phyloP scores from a whole-genome alignment of 768 basidiomycete species.

The Coprinopsis strossmayeri region DNA sequence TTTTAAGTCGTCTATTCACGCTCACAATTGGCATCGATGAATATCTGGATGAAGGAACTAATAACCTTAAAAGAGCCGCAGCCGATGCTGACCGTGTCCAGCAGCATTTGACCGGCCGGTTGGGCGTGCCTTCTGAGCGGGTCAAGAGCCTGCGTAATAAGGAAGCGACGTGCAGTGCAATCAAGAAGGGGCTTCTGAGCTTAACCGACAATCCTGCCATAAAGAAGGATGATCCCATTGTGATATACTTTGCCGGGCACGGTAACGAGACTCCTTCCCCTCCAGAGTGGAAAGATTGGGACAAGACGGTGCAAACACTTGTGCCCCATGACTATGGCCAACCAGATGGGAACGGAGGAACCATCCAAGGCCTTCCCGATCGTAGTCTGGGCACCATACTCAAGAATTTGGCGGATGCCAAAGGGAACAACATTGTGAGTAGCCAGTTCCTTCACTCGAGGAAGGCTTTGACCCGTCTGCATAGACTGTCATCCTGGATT shows the following conservation, averaged over 20 bases:
- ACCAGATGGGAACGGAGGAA: slow-evolving; percentile 27
- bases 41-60: neutral
- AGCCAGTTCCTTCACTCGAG: neutral
- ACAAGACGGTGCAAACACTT: slow-evolving; percentile 39
- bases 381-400: slow-evolving; percentile 11
- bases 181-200: slow-evolving; percentile 47
- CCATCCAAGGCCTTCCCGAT: slow-evolving; percentile 11
- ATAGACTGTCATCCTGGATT: slow-evolving; percentile 16
- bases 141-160: slow-evolving; percentile 46
- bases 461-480: neutral
- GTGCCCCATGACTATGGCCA: slow-evolving; percentile 53
- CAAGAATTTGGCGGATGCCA: slow-evolving; percentile 8
- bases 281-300: slow-evolving; percentile 38
- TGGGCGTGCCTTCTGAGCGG: slow-evolving; percentile 33
- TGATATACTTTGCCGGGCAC: slow-evolving; percentile 62
- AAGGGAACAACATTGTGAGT: slow-evolving; percentile 16
- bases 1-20: neutral
- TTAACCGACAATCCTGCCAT: slow-evolving; percentile 48
- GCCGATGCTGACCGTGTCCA: slow-evolving; percentile 45
- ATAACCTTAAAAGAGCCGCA: neutral
- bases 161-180: slow-evolving; percentile 41
- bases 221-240: slow-evolving; percentile 45
- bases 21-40: slow-evolving; percentile 6
- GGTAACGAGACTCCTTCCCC: slow-evolving; percentile 46
- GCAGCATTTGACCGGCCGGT: slow-evolving; percentile 43